phyloP scores from a whole-genome alignment of 805 yeast genomes.

The Candida sonorensis region DNA sequence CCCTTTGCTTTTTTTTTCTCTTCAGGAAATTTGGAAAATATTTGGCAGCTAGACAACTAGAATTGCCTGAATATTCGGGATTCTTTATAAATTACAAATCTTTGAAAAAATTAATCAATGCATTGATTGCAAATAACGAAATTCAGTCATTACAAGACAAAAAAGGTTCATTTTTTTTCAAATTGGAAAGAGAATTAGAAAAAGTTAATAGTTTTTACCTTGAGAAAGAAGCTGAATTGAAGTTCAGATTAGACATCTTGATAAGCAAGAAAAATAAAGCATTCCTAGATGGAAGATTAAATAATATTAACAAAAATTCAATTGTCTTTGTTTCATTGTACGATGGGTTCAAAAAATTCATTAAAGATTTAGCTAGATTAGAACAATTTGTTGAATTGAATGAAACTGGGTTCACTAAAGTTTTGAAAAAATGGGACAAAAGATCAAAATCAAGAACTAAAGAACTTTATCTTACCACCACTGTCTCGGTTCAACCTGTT shows the following conservation, averaged over 20 bases:
- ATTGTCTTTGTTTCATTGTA: conserved; percentile 76
- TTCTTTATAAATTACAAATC: conserved; percentile 94
- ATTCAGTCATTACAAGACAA: conserved; percentile 70
- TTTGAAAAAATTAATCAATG: conserved; percentile 83
- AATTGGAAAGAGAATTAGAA: conserved; percentile 89
- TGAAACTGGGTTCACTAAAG: conserved; percentile 94
- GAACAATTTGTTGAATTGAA: conserved; percentile 93
- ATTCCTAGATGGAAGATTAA: conserved; percentile 36
- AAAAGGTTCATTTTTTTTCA: conserved; percentile 83
- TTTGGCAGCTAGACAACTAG: conserved; percentile 88
- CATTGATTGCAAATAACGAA: conserved; percentile 40
- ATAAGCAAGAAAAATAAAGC: conserved; percentile 52
- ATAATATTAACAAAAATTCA: conserved; percentile 50
- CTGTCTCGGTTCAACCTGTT: conserved; percentile 94
- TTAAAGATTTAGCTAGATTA: conserved; percentile 79
- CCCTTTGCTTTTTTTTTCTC: too few relatives aligned
- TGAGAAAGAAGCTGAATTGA: conserved; percentile 85
- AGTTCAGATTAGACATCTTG: conserved; percentile 69
- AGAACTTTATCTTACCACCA: conserved; percentile 84
- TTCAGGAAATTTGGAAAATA: conserved; percentile 86
- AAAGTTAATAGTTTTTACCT: conserved; percentile 90
- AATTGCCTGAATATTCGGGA: conserved; percentile 90
- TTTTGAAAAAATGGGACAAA: conserved; percentile 96
- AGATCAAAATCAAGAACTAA: conserved; percentile 91
- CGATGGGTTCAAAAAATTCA: conserved; percentile 83